Percentiles rank a stretch among this genome's conserved stretches.
phyloP scores from a whole-genome alignment of 805 yeast species.

The Pichia eremophila region DNA sequence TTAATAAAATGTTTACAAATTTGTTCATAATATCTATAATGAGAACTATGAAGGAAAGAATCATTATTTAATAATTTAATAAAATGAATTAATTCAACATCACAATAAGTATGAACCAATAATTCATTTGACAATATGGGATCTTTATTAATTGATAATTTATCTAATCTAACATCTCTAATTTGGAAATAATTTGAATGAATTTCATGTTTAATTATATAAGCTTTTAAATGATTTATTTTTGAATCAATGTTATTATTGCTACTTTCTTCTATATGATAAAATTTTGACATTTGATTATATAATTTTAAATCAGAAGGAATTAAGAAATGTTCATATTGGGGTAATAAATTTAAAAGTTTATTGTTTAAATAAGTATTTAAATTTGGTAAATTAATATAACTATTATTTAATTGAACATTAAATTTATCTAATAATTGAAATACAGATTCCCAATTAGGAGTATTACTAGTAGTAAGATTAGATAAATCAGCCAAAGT shows the following conservation, averaged over 20 bases:
- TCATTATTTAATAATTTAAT: constrained; percentile 7
- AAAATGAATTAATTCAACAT: constrained; percentile 2
- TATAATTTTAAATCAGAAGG: too few species aligned
- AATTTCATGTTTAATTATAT: constrained; percentile 7
- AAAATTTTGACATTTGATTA: background rate
- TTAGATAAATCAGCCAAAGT: background rate
- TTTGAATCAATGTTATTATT: too few species aligned
- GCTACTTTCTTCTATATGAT: too few species aligned
- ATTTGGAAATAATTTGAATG: constrained; percentile 3
- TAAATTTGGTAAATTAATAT: background rate
- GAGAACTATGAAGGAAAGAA: constrained; percentile 2
- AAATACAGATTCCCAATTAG: background rate
- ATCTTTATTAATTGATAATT: background rate
- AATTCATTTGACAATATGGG: background rate
- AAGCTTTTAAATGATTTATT: background rate
- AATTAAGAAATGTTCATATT: background rate
- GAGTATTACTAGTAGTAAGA: background rate
- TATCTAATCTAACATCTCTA: background rate
- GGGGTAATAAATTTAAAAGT: background rate
- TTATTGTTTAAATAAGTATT: background rate
- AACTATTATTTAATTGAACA: background rate
- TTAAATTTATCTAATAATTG: background rate
- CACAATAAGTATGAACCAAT: constrained; percentile 1
- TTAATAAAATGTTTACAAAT: constrained; percentile 1
- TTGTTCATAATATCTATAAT: constrained; percentile 1